Conservation (phyloP, 305 asterid species). For the Fraxinus xanthoxyloides region DNA sequence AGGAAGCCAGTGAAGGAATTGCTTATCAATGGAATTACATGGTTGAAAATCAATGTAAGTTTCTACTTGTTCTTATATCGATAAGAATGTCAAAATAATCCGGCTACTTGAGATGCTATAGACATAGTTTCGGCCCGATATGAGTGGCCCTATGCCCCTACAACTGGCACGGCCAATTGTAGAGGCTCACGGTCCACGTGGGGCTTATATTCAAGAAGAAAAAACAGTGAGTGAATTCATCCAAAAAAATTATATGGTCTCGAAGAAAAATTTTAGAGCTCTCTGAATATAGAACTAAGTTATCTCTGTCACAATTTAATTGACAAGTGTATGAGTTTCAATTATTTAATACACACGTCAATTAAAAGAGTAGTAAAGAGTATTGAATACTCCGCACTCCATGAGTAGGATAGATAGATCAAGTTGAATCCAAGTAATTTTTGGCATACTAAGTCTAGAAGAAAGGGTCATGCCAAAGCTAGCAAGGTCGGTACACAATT, state of each 20-base stretch:
- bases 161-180: not conserved
- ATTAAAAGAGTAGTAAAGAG: not conserved
- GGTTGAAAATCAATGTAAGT: slow-evolving; percentile 83
- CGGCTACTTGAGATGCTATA: not conserved
- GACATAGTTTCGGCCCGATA: not conserved
- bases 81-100: not conserved
- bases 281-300: not conserved
- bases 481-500: too few species aligned
- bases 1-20: slow-evolving; percentile 69
- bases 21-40: slow-evolving; percentile 95
- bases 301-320: too few species aligned
- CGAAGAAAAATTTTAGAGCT: not conserved
- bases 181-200: not conserved
- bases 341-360: not conserved
- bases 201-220: not conserved
- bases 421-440: not conserved
- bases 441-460: too few species aligned
- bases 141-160: not conserved
- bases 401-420: not conserved
- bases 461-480: too few species aligned
- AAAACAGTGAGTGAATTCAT: not conserved
- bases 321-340: not conserved
- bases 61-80: not conserved
- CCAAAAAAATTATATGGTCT: not conserved
- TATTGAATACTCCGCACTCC: not conserved